Evolutionary conservation across 2,329 filamentous ascomycete species (phyloP), one percentile per base, ranked within the genome.

Genomic region (Microsporum audouinii): DNA sequence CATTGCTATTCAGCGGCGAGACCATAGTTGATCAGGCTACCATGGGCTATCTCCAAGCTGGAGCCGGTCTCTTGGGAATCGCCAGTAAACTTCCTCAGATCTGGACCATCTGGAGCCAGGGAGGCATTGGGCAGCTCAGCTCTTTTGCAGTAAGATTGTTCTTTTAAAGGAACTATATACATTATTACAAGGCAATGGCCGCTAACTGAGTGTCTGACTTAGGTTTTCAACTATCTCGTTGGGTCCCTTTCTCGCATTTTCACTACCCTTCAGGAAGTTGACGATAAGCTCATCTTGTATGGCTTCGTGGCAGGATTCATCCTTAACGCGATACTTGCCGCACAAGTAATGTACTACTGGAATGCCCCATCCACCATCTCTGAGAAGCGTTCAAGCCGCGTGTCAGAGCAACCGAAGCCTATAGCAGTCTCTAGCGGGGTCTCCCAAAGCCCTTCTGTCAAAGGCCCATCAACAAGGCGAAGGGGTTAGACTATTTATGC

Each of bases 201-300:
- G 29, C 55, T 57, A 29, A 57, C 34, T 41, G 2, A 34, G 23
- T 7, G 55, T 62, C 57, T 45, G 31, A 5, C 14, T 65, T 69
- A 96, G 91, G 91, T 99, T 68, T 96, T 99, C 83, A 97, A 96
- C 80, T 99, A 96, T 77, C 89, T 99, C 69, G 81, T 86, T 68
- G 94, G 95, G 43, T 96, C 91, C 49, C 84, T 97, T 62, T 89
- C 90, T 31, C 88, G 94, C 72, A 95, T 99, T 78, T 99, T 96
- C 76, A 99, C 94, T 36, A 99, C 95, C 6, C 79, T 99, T 62
- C 91, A 97, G 71, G 94, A 99, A 79, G 94, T 99, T 63, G 88
- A 95, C 73, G 94, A 99, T 76, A 91, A 91, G 76, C 81, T 97
- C 62, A 97, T 99, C 69, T 82, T 99, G 31, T 97, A 95, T 77